These are phyloP conservation scores for Fusarium sp. DNA, from an alignment of 2,329 filamentous ascomycete genomes.

Conservation along the genomic window DNA sequence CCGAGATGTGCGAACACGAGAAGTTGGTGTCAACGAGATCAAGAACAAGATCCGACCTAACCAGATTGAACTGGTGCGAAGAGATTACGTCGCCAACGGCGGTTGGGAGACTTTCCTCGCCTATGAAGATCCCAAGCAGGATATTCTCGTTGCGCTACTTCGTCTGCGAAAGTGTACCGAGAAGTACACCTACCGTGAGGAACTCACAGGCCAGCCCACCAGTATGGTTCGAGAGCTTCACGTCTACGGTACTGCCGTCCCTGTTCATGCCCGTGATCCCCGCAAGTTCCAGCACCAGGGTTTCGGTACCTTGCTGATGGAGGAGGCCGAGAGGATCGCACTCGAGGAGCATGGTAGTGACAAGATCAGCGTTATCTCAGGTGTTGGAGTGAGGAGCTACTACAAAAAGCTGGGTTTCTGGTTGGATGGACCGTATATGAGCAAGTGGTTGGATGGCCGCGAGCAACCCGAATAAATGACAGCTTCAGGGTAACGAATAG, in stretches of 20 bases:
- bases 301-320: conserved; percentile 96
- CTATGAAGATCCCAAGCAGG: conserved; percentile 98
- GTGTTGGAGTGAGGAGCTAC: conserved; percentile 94
- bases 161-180: conserved; percentile 89
- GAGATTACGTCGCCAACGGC: conserved; percentile 94
- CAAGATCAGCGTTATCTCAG: conserved; percentile 98
- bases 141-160: conserved; percentile 92
- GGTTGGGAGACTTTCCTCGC: conserved; percentile 99
- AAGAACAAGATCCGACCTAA: conserved; percentile 98
- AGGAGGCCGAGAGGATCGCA: conserved; percentile 95
- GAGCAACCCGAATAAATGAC: conserved; percentile 31
- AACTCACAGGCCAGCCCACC: conserved; percentile 86
- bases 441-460: conserved; percentile 69
- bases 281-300: conserved; percentile 99
- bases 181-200: conserved; percentile 91
- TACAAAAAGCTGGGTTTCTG: conserved; percentile 93
- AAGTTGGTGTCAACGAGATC: conserved; percentile 98
- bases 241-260: conserved; percentile 97
- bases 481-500: conserved; percentile 16
- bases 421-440: conserved; percentile 90
- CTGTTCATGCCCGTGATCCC: conserved; percentile 92
- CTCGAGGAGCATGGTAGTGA: conserved; percentile 91
- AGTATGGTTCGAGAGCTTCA: conserved; percentile 94
- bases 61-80: conserved; percentile 92
- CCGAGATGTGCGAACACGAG: conserved; percentile 93